Percentiles rank a stretch among this genome's conserved stretches.
Conservation (phyloP, 2,329 filamentous ascomycete species). For the Neoascochyta sp. region DNA sequence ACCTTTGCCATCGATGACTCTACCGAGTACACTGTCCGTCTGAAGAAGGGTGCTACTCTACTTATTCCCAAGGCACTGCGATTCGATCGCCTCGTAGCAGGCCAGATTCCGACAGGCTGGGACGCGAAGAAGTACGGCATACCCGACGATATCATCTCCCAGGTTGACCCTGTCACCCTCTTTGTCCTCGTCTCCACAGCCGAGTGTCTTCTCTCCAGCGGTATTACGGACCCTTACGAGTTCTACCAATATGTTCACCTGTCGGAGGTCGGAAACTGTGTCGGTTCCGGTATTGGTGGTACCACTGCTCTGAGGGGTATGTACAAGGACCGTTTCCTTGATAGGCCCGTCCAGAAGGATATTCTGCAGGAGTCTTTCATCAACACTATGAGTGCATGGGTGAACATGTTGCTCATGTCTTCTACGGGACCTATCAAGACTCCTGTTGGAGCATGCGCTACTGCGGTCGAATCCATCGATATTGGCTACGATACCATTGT, state of each 20-base stretch:
- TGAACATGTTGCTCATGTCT: conserved; percentile 97
- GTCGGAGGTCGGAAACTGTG: conserved; percentile 95
- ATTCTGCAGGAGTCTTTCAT: conserved; percentile 99
- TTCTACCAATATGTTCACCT: conserved; percentile 99
- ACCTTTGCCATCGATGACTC: conserved; percentile 92
- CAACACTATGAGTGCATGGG: conserved; percentile 99
- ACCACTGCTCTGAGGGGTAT: conserved; percentile 88
- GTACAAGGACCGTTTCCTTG: conserved; percentile 96
- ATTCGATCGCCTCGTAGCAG: conserved; percentile 95
- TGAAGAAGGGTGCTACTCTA: conserved; percentile 92
- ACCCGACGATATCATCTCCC: conserved; percentile 93
- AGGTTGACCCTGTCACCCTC: conserved; percentile 94
- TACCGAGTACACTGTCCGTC: conserved; percentile 87
- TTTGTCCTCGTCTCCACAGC: conserved; percentile 92
- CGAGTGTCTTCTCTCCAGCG: conserved; percentile 83
- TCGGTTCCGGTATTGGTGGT: conserved; percentile 98
- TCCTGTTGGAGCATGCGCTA: conserved; percentile 94
- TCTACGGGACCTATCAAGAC: conserved; percentile 99
- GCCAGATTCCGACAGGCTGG: conserved; percentile 96
- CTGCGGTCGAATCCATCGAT: conserved; percentile 93
- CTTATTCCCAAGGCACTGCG: conserved; percentile 95
- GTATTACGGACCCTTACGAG: conserved; percentile 98
- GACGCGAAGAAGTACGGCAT: conserved; percentile 94
- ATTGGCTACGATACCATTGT: conserved; percentile 98
- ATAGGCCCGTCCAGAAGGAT: conserved; percentile 97